These are phyloP conservation scores for Aspergillaceae sp. DNA, from an alignment of 2,329 filamentous ascomycete species.

Conservation along the genomic window DNA sequence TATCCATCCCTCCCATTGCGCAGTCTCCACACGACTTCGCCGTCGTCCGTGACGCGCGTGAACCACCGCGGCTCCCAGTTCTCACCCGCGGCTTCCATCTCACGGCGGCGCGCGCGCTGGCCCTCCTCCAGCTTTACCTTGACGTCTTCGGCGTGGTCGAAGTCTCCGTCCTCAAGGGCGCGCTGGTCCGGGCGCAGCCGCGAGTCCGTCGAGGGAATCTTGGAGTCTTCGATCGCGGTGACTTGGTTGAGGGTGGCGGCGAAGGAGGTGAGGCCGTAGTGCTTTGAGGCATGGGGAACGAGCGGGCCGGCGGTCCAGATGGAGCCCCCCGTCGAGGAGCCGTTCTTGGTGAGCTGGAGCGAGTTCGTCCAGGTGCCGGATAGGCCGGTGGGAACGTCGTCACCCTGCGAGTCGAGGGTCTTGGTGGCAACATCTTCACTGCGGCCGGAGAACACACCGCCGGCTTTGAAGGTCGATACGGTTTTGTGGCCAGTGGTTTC, in stretches of 20 bases:
- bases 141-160: slow-evolving; percentile 73
- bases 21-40: slow-evolving; percentile 55
- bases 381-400: slow-evolving; percentile 58
- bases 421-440: slow-evolving; percentile 81
- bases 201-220: slow-evolving; percentile 72
- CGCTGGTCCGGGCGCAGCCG: slow-evolving; percentile 81
- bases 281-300: slow-evolving; percentile 67
- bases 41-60: slow-evolving; percentile 50
- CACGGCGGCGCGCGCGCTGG: slow-evolving; percentile 65
- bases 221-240: slow-evolving; percentile 65
- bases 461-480: slow-evolving; percentile 81
- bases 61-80: slow-evolving; percentile 78
- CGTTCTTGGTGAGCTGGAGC: slow-evolving; percentile 58
- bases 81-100: slow-evolving; percentile 67
- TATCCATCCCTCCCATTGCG: slow-evolving; percentile 80
- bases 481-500: slow-evolving; percentile 78
- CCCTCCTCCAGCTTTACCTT: slow-evolving; percentile 80
- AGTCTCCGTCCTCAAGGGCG: slow-evolving; percentile 68
- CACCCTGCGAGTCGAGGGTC: slow-evolving; percentile 58
- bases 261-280: slow-evolving; percentile 83
- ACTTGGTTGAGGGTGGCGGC: slow-evolving; percentile 82
- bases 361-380: slow-evolving; percentile 76
- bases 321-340: slow-evolving; percentile 52
- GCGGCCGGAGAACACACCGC: slow-evolving; percentile 94
- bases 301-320: slow-evolving; percentile 73